phyloP scores from a whole-genome alignment of 768 basidiomycete species.

The Boletus tomentosulus region DNA sequence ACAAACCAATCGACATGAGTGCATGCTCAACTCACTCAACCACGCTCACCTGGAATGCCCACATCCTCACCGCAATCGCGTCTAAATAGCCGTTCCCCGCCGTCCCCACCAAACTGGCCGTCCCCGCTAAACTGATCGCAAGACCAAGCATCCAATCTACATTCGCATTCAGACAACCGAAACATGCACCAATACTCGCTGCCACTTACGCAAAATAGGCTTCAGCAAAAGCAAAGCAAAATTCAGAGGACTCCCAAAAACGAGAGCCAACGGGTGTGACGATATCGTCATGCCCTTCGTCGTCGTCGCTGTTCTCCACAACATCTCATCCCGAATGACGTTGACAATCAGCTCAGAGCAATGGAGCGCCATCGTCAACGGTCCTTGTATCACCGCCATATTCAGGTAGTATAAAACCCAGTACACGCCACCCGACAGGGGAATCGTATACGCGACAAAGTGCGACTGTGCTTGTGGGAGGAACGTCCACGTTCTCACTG shows the following conservation, averaged over 20 bases:
- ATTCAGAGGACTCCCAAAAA: slow-evolving; percentile 18
- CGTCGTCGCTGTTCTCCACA: slow-evolving; percentile 24
- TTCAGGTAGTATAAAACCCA: slow-evolving; percentile 25
- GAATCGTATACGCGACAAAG: slow-evolving; percentile 20
- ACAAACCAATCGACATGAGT: not conserved
- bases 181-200: no score
- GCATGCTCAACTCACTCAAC: not conserved
- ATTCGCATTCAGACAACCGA: not conserved
- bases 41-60: slow-evolving; percentile 20
- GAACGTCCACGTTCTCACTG: slow-evolving; percentile 23
- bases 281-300: slow-evolving; percentile 9
- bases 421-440: slow-evolving; percentile 13
- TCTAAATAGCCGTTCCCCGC: slow-evolving; percentile 9
- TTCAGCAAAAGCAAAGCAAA: slow-evolving; percentile 18
- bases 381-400: slow-evolving; percentile 26
- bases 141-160: slow-evolving; percentile 33
- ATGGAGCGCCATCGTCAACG: slow-evolving; percentile 26
- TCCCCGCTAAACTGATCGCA: slow-evolving; percentile 17
- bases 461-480: slow-evolving; percentile 17
- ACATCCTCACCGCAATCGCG: slow-evolving; percentile 23
- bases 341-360: slow-evolving; percentile 28
- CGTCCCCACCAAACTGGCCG: slow-evolving; percentile 7
- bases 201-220: slow-evolving; percentile 24
- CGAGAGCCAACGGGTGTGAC: slow-evolving; percentile 18
- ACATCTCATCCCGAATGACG: slow-evolving; percentile 25